phyloP scores from a whole-genome alignment of 228 moss, liverwort and hornwort genomes.

The Sphagnum magellanicum region DNA sequence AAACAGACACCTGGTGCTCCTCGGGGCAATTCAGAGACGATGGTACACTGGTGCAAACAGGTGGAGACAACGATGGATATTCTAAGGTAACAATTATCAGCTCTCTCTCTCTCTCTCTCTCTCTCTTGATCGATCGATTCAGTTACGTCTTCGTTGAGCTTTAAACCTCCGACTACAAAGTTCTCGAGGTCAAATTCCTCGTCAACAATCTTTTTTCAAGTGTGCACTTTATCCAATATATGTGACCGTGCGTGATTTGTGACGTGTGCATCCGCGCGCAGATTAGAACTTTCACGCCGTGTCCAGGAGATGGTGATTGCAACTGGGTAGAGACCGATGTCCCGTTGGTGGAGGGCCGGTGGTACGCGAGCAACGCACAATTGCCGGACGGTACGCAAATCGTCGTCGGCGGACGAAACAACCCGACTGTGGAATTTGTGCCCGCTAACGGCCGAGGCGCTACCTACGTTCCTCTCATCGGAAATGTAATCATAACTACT shows the following conservation, averaged over 20 bases:
- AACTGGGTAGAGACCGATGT: conserved; percentile 28
- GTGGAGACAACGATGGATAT: conserved; percentile 57
- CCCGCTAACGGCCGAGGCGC: conserved; percentile 35
- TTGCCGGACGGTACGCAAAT: conserved; percentile 44
- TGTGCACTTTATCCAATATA: no score
- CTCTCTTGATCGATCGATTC: no score
- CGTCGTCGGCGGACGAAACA: conserved; percentile 35
- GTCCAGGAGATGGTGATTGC: conserved; percentile 11
- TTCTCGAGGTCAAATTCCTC: no score
- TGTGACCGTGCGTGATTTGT: no score
- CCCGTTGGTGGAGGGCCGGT: conserved; percentile 20
- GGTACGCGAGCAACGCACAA: conserved; percentile 52
- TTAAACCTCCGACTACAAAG: no score
- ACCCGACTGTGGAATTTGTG: conserved; percentile 41
- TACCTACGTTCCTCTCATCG: no score
- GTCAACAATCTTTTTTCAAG: no score
- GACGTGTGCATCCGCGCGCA: not conserved
- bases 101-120: no score
- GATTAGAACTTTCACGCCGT: conserved; percentile 18
- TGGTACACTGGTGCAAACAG: conserved; percentile 55
- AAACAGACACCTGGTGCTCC: conserved; percentile 65
- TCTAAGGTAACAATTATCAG: no score
- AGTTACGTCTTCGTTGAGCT: no score
- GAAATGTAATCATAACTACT: no score
- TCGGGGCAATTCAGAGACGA: conserved; percentile 39